Evolutionary conservation across 495 filamentous ascomycete genomes (phyloP), one percentile per base, ranked within the genome.

Genomic region (Bathelium albidoporum): DNA sequence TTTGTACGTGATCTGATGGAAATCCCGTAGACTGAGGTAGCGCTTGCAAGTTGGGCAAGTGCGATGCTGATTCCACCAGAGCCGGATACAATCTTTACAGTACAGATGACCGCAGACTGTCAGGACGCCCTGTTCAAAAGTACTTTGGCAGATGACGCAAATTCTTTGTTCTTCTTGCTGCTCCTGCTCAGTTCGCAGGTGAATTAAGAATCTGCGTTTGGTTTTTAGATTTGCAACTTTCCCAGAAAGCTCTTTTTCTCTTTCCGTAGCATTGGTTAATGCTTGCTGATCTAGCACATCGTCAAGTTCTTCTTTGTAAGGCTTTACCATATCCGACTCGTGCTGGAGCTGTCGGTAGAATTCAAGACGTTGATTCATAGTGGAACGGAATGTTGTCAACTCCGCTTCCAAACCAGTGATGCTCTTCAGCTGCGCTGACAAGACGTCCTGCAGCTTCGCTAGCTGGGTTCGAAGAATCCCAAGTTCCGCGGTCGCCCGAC

Each of bases 31-130:
- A 28, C 76, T 78, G 10, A 97, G 74, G 0, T 78, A 74, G 55
- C 76, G 79, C 65, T 93, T 95, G 80, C 93, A 97, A 1, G 88
- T 78, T 5, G 75, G 74, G 59, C 75, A 77, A 10, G 60, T 75
- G 16, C 71, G 68, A 55, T 76, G 67, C 11, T 60, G 7, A 3
- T 59, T 66, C 73, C 70, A 88, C 93, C 94, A 98, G 10, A 82
- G 61, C 2, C 76, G 75, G 32, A 97, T 83, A 73, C 94, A 98
- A 34, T 89, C 88, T 62, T 86, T 88, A 75, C 93, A 97, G 69
- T 89, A 97, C 62, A 87, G 83, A 69, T 98, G 93, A 0, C 93
- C 93, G 73, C 93, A 98, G 1, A 87, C 81, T 1, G 93, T 97
- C 69, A 98, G 77, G 32, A 92, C 86, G 49, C 93, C 94, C 49